Evolutionary conservation across 805 yeast genomes (phyloP).

Genomic region (Blastobotrys parvus): DNA sequence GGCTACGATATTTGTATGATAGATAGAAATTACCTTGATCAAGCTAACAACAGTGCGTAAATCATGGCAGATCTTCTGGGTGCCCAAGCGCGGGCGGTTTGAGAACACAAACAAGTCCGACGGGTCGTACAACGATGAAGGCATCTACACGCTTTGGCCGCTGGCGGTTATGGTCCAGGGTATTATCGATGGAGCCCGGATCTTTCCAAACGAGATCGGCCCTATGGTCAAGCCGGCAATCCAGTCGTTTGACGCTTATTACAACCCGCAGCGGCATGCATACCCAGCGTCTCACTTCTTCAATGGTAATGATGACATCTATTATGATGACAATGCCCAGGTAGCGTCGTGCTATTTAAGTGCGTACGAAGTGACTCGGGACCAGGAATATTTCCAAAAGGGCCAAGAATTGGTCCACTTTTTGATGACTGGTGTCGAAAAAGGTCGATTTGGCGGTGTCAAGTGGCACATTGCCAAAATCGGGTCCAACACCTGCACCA

Average conservation of each 20-base stretch:
- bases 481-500: conserved; percentile 58
- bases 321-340: conserved; percentile 69
- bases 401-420: conserved; percentile 53
- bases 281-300: conserved; percentile 58
- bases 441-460: conserved; percentile 50
- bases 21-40: too few species aligned
- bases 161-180: conserved; percentile 60
- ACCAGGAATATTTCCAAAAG: conserved; percentile 42
- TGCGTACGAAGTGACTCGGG: conserved; percentile 60
- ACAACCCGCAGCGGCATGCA: conserved; percentile 43
- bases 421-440: conserved; percentile 57
- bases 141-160: conserved; percentile 59
- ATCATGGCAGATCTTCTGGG: conserved; percentile 20
- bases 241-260: conserved; percentile 41
- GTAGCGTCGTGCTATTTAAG: conserved; percentile 55
- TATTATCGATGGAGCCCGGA: conserved; percentile 52
- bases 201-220: conserved; percentile 41
- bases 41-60: too few species aligned
- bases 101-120: conserved; percentile 25
- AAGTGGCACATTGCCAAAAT: conserved; percentile 56
- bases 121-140: conserved; percentile 44
- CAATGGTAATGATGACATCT: conserved; percentile 53
- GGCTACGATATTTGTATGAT: conserved; percentile 23
- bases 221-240: conserved; percentile 49
- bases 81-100: conserved; percentile 17